Conservation (phyloP, 2,329 filamentous ascomycete genomes). For the Penicillium sp. region DNA sequence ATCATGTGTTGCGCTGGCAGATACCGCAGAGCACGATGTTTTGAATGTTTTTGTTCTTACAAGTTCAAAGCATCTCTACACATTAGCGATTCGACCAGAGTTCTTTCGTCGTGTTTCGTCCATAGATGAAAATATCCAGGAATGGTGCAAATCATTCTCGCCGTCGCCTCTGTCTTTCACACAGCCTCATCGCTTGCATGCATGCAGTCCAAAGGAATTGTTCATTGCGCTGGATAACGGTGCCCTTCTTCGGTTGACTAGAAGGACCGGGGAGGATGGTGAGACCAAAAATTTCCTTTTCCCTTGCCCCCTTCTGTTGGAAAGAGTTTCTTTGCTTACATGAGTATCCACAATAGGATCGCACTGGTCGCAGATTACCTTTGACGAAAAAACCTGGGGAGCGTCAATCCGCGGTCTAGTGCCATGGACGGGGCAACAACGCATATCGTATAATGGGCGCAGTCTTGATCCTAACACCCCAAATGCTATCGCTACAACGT, state of each 20-base stretch:
- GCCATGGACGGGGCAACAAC: slow-evolving; percentile 40
- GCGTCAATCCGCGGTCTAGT: slow-evolving; percentile 46
- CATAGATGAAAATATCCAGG: slow-evolving; percentile 68
- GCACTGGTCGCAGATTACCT: slow-evolving; percentile 44
- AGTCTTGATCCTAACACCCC: slow-evolving; percentile 41
- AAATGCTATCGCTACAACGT: slow-evolving; percentile 43
- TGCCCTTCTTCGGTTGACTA: slow-evolving; percentile 62
- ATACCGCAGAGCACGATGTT: slow-evolving; percentile 71
- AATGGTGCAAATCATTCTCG: slow-evolving; percentile 70
- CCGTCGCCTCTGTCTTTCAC: slow-evolving; percentile 74
- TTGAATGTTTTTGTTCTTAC: slow-evolving; percentile 78
- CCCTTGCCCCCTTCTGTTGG: neutral
- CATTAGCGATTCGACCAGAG: slow-evolving; percentile 75
- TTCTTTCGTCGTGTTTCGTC: slow-evolving; percentile 69
- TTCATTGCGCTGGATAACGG: slow-evolving; percentile 62
- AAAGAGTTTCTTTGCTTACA: slow-evolving; percentile 10
- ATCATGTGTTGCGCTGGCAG: slow-evolving; percentile 76
- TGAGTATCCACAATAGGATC: slow-evolving; percentile 28
- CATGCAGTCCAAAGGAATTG: slow-evolving; percentile 68
- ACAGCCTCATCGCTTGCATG: slow-evolving; percentile 74
- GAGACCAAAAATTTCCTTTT: slow-evolving; percentile 14
- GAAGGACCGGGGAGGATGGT: slow-evolving; percentile 52
- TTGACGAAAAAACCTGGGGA: slow-evolving; percentile 47
- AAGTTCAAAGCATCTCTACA: slow-evolving; percentile 73
- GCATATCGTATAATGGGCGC: slow-evolving; percentile 39